Evolutionary conservation across 23 red algal genomes (phyloP).

Genomic region (Cyanidioschyzon merolae): DNA sequence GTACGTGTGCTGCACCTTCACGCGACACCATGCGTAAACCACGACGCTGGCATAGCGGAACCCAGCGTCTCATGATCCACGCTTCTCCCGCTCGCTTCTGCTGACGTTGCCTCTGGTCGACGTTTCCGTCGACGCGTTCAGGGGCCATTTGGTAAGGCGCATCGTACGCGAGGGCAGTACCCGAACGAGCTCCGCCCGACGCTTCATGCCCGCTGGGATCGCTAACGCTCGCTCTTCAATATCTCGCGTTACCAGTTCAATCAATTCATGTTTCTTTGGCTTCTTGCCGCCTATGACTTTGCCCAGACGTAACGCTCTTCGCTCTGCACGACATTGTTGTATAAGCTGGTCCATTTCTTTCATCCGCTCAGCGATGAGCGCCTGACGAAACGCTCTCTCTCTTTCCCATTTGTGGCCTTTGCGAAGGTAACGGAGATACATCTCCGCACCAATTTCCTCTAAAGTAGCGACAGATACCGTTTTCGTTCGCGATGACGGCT

Average conservation of each 20-base stretch:
- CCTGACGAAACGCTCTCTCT: not conserved
- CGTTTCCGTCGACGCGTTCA: not conserved
- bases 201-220: not conserved
- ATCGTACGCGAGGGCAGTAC: not conserved
- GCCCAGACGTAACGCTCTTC: not conserved
- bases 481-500: not conserved
- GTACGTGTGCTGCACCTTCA: too few species aligned
- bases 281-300: not conserved
- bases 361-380: constrained; percentile 3
- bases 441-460: not conserved
- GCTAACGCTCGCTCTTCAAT: not conserved
- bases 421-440: not conserved
- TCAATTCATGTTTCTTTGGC: not conserved
- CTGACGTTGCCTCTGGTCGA: too few species aligned
- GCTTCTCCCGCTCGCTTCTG: too few species aligned
- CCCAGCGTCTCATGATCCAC: too few species aligned
- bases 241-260: not conserved
- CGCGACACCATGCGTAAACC: too few species aligned
- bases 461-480: not conserved
- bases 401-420: constrained; percentile 9
- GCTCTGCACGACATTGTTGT: not conserved
- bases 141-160: not conserved
- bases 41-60: too few species aligned
- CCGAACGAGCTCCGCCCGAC: not conserved
- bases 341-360: not conserved